A percentile compares a stretch with the other conserved stretches of the same genome.
Conservation (phyloP, 1,284 basidiomycete species). For the Calocybe gambosa region DNA sequence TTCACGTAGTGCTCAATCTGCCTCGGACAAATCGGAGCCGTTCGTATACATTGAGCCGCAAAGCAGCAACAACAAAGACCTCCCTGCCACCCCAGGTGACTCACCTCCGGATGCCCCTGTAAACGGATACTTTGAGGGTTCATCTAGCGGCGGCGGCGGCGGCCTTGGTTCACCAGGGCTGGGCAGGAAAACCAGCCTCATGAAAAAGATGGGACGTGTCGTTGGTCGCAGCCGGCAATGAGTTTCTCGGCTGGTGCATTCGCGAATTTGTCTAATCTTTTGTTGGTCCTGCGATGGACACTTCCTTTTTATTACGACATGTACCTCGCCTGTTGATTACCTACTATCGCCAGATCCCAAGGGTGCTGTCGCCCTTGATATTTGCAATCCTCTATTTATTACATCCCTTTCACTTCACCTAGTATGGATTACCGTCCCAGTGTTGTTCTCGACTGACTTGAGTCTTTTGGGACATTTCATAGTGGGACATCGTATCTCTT, state of each 20-base stretch:
- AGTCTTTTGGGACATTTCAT: constrained; percentile 13
- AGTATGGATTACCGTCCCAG: background rate
- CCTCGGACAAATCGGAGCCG: constrained; percentile 42
- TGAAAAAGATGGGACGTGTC: constrained; percentile 63
- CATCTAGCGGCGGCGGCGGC: constrained; percentile 15
- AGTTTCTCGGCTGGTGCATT: constrained; percentile 1
- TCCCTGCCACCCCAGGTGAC: constrained; percentile 34
- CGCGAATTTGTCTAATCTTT: background rate
- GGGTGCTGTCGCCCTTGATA: background rate
- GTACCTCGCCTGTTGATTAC: constrained; percentile 3
- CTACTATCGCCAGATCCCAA: background rate
- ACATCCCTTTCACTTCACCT: background rate
- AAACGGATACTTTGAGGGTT: constrained; percentile 45
- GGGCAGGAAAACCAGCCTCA: constrained; percentile 67
- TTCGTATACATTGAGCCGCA: constrained; percentile 62
- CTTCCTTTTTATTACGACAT: background rate
- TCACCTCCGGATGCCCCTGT: constrained; percentile 30
- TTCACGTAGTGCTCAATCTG: constrained; percentile 26
- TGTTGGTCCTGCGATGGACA: background rate
- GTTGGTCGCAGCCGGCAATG: constrained; percentile 17
- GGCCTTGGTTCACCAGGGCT: constrained; percentile 37
- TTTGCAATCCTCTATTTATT: background rate
- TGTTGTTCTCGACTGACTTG: background rate
- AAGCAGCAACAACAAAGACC: constrained; percentile 48
- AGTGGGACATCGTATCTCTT: constrained; percentile 10